Conservation (phyloP, 2,329 filamentous ascomycete species). For the Gremmenia infestans region DNA sequence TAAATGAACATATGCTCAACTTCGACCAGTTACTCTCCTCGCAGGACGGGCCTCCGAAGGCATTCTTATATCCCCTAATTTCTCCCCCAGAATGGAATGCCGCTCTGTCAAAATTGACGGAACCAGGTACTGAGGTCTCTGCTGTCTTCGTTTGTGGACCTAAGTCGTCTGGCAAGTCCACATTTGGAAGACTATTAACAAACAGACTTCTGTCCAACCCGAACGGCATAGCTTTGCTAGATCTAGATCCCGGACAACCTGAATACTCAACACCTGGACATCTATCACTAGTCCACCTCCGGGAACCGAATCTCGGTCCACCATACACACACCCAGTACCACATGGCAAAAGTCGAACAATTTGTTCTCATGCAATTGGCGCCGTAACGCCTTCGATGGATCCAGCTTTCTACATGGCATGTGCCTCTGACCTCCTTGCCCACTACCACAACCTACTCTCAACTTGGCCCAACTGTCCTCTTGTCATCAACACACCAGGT, state of each 20-base stretch:
- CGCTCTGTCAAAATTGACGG: constrained; percentile 24
- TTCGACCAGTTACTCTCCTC: constrained; percentile 46
- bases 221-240: constrained; percentile 50
- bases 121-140: constrained; percentile 32
- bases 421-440: constrained; percentile 56
- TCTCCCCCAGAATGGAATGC: constrained; percentile 58
- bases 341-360: constrained; percentile 32
- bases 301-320: constrained; percentile 57
- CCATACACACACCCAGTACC: constrained; percentile 58
- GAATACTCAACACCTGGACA: constrained; percentile 68
- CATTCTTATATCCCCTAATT: constrained; percentile 48
- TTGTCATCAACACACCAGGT: constrained; percentile 70
- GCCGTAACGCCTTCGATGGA: constrained; percentile 61
- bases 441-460: constrained; percentile 46
- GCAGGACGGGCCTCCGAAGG: constrained; percentile 46
- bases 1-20: constrained; percentile 21
- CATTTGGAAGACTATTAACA: constrained; percentile 60
- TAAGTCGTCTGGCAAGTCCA: constrained; percentile 72
- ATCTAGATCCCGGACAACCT: constrained; percentile 73
- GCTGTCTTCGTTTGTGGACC: constrained; percentile 61
- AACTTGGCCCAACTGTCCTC: constrained; percentile 42
- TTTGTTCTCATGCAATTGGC: constrained; percentile 63
- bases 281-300: constrained; percentile 60
- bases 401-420: constrained; percentile 60
- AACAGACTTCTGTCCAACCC: constrained; percentile 53